Percentiles rank a stretch among this genome's conserved stretches.
These are phyloP conservation scores for Daldinia vernicosa DNA, from an alignment of 495 filamentous ascomycete species.

Conservation along the genomic window DNA sequence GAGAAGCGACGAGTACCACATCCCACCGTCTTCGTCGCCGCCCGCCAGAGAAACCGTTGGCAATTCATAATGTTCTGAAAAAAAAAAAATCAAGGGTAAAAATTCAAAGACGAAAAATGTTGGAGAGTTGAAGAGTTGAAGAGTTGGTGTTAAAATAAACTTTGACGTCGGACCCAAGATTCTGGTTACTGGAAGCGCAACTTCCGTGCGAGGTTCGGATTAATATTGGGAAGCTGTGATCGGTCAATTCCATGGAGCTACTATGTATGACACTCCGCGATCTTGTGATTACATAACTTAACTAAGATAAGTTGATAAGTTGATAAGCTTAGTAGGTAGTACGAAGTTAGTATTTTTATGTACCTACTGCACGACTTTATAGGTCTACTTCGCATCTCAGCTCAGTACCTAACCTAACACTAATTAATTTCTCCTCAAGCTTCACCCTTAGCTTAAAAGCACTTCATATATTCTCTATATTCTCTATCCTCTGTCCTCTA, in stretches of 20 bases:
- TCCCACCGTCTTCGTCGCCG: slow-evolving; percentile 24
- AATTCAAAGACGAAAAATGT: neutral
- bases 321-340: too few species aligned
- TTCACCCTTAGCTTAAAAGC: neutral
- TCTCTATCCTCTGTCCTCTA: neutral
- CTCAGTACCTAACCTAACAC: neutral
- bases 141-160: slow-evolving; percentile 18
- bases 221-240: neutral
- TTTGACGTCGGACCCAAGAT: slow-evolving; percentile 7
- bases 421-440: neutral
- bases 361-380: neutral
- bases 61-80: slow-evolving; percentile 44
- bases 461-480: neutral
- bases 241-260: slow-evolving; percentile 8
- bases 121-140: neutral
- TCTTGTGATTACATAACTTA: neutral
- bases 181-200: neutral
- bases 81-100: neutral
- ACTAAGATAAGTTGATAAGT: neutral
- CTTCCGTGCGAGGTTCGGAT: neutral
- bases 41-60: slow-evolving; percentile 47
- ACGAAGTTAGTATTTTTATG: too few species aligned
- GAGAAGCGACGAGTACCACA: slow-evolving; percentile 50
- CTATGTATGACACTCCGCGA: slow-evolving; percentile 4
- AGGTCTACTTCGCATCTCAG: neutral